Conservation (phyloP, 164 flowering plant species). For the Liriodendron chinense region DNA sequence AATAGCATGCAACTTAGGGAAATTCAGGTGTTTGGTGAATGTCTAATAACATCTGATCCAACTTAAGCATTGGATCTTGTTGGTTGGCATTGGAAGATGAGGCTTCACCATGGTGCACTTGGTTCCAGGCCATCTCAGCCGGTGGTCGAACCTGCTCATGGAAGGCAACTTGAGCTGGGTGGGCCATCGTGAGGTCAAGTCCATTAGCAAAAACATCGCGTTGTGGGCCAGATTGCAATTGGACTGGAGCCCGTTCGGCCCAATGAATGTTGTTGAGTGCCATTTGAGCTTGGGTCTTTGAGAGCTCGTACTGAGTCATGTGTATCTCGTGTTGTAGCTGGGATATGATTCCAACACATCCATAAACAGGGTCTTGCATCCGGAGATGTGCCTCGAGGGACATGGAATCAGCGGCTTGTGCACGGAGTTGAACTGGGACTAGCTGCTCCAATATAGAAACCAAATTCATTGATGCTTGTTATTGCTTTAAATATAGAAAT, state of each 20-base stretch:
- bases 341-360: constrained; percentile 25
- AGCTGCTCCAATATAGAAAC: constrained; percentile 14
- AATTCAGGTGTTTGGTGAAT: too few relatives aligned
- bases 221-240: background rate
- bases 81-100: too few relatives aligned
- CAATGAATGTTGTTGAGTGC: constrained; percentile 17
- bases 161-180: too few relatives aligned
- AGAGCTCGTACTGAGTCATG: constrained; percentile 16
- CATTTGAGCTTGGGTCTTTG: constrained; percentile 20
- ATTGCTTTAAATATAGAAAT: too few relatives aligned
- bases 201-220: too few relatives aligned
- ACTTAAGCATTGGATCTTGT: too few relatives aligned
- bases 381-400: constrained; percentile 24
- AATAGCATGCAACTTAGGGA: too few relatives aligned
- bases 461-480: background rate
- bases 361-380: constrained; percentile 36
- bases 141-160: too few relatives aligned
- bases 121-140: too few relatives aligned
- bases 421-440: constrained; percentile 25
- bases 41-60: too few relatives aligned
- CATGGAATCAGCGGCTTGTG: constrained; percentile 33
- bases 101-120: too few relatives aligned
- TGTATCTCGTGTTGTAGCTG: constrained; percentile 30
- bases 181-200: too few relatives aligned
- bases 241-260: background rate